Conservation (phyloP, 768 basidiomycete genomes). For the Boletellus emodensis region DNA sequence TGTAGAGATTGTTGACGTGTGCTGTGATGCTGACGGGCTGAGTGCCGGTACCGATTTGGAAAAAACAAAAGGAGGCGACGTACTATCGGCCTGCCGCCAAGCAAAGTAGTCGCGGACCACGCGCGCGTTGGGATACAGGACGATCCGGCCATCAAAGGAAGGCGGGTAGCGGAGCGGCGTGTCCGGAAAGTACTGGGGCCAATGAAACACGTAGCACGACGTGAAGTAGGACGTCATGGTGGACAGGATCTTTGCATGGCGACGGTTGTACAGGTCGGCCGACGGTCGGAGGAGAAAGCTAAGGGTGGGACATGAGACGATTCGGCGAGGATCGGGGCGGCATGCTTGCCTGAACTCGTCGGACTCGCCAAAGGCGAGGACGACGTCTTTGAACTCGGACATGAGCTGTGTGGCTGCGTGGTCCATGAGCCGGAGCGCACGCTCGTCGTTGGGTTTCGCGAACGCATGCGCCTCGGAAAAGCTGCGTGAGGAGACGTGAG, state of each 20-base stretch:
- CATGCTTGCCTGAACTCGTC: constrained; percentile 84
- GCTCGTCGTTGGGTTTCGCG: constrained; percentile 85
- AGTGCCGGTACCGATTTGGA: not conserved
- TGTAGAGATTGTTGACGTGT: constrained; percentile 97
- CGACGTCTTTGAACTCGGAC: constrained; percentile 77
- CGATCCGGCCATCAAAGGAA: constrained; percentile 86
- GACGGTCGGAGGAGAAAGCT: constrained; percentile 85
- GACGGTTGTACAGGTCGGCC: constrained; percentile 77
- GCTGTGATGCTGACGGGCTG: constrained; percentile 46
- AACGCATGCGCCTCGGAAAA: constrained; percentile 85
- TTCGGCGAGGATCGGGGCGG: not conserved
- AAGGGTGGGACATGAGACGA: constrained; percentile 1
- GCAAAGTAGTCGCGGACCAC: constrained; percentile 89
- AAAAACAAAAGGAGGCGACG: constrained; percentile 25
- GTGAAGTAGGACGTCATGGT: constrained; percentile 86
- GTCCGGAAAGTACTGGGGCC: constrained; percentile 76
- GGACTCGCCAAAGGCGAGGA: constrained; percentile 91
- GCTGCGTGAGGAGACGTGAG: constrained; percentile 37
- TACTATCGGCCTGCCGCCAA: constrained; percentile 96
- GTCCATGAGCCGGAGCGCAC: constrained; percentile 90
- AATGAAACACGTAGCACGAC: constrained; percentile 83
- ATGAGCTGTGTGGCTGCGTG: constrained; percentile 78
- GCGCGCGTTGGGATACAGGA: constrained; percentile 69
- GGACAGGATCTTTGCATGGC: constrained; percentile 82
- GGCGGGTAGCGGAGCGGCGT: constrained; percentile 76